Conservation (phyloP, 1,284 basidiomycete species). For the Ustilago tritici region DNA sequence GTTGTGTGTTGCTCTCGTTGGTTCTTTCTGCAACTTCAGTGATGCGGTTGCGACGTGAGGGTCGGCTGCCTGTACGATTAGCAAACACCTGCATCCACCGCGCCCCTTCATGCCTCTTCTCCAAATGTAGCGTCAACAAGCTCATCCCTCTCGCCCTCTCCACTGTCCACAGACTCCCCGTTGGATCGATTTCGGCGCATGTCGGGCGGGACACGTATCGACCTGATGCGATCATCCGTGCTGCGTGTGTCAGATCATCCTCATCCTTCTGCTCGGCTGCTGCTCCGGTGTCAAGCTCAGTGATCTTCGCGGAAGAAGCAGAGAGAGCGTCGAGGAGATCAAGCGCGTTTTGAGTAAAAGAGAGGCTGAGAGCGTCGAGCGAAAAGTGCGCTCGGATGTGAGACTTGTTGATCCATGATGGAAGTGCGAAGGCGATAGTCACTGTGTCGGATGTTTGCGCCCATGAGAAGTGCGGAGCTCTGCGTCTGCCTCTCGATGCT, state of each 20-base stretch:
- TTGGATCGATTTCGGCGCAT: constrained; percentile 60
- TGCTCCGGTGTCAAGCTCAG: constrained; percentile 73
- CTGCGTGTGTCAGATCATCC: constrained; percentile 31
- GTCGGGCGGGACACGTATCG: constrained; percentile 47
- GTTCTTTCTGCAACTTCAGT: neutral
- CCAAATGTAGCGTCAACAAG: constrained; percentile 59
- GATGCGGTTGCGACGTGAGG: constrained; percentile 4
- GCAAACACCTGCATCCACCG: constrained; percentile 87
- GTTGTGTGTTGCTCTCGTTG: constrained; percentile 12
- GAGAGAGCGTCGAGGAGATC: constrained; percentile 7
- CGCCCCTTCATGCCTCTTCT: constrained; percentile 72
- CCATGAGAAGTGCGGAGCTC: constrained; percentile 79
- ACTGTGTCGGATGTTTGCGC: constrained; percentile 85
- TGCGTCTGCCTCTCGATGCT: constrained; percentile 19
- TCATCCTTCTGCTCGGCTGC: constrained; percentile 2
- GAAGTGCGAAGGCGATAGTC: constrained; percentile 84
- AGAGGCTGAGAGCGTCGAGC: constrained; percentile 77
- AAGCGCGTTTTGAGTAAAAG: constrained; percentile 72
- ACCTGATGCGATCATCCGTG: constrained; percentile 39
- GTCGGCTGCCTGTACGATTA: constrained; percentile 14
- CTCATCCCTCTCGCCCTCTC: constrained; percentile 37
- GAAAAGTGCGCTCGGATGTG: constrained; percentile 74
- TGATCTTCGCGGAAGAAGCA: constrained; percentile 71
- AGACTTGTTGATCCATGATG: constrained; percentile 72
- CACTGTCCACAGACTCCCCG: constrained; percentile 56